These are phyloP conservation scores for Nannochloropsis gaditana DNA, from an alignment of 108 stramenopile species.

Conservation along the genomic window DNA sequence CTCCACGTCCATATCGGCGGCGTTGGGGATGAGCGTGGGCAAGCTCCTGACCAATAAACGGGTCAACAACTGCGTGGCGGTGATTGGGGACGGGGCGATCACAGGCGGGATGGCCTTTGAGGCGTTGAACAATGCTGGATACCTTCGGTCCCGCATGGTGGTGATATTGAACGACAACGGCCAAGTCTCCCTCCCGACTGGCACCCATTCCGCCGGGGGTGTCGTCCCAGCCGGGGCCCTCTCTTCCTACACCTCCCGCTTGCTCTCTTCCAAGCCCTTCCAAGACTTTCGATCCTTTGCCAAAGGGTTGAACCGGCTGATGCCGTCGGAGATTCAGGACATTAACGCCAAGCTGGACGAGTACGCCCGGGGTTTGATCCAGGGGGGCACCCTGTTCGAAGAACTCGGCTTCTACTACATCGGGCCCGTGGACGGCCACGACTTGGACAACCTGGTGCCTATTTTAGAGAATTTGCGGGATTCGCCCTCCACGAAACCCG, in stretches of 20 bases:
- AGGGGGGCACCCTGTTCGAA: constrained; percentile 92
- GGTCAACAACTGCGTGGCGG: constrained; percentile 88
- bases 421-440: constrained; percentile 94
- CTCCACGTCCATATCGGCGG: constrained; percentile 79
- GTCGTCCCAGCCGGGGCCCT: constrained; percentile 77
- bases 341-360: constrained; percentile 94
- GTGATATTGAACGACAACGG: constrained; percentile 96
- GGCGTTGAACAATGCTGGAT: constrained; percentile 95
- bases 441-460: constrained; percentile 89
- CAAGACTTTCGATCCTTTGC: constrained; percentile 89
- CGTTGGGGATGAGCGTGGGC: constrained; percentile 89
- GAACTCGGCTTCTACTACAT: constrained; percentile 97
- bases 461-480: constrained; percentile 87
- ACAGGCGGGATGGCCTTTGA: constrained; percentile 98
- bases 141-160: constrained; percentile 82
- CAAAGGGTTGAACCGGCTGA: constrained; percentile 77
- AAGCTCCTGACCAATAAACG: constrained; percentile 72
- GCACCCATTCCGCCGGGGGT: constrained; percentile 89
- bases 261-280: constrained; percentile 86
- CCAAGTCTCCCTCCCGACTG: constrained; percentile 93
- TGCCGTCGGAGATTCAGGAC: constrained; percentile 84
- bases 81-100: constrained; percentile 97
- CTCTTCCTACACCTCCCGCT: constrained; percentile 80
- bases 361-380: constrained; percentile 86
- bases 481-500: constrained; percentile 70